Percentiles rank a stretch among this genome's conserved stretches.
phyloP scores from a whole-genome alignment of 2,329 filamentous ascomycete genomes.

The Stylonectria norvegica region DNA sequence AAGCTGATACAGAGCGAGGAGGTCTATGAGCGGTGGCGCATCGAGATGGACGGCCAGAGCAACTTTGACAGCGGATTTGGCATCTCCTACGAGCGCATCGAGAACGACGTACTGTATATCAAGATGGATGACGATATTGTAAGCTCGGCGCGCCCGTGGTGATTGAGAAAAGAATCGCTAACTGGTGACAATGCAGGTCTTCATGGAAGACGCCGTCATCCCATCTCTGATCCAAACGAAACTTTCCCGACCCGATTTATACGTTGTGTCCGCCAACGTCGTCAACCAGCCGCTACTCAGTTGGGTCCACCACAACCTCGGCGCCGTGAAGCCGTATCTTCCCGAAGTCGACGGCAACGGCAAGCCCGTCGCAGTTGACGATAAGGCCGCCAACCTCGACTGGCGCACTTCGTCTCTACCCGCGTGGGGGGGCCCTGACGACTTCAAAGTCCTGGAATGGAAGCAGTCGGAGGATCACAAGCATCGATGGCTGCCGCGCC shows the following conservation, averaged over 20 bases:
- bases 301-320: conserved; percentile 52
- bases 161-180: background rate
- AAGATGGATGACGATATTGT: conserved; percentile 39
- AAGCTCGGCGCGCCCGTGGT: conserved; percentile 13
- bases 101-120: conserved; percentile 43
- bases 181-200: conserved; percentile 27
- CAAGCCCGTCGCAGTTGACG: conserved; percentile 24
- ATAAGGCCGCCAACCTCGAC: conserved; percentile 14
- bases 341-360: conserved; percentile 39
- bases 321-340: conserved; percentile 51
- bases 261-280: conserved; percentile 53
- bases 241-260: conserved; percentile 47
- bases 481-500: conserved; percentile 51
- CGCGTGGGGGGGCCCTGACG: conserved; percentile 28
- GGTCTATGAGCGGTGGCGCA: conserved; percentile 37
- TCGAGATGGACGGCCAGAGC: conserved; percentile 31
- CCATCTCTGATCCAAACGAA: conserved; percentile 52
- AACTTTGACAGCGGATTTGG: conserved; percentile 32
- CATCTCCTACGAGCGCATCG: conserved; percentile 42
- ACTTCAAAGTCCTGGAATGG: conserved; percentile 31
- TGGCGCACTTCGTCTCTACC: conserved; percentile 42
- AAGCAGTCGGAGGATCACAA: conserved; percentile 35
- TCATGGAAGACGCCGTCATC: conserved; percentile 41
- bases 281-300: conserved; percentile 54
- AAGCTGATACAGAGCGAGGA: conserved; percentile 34